Base-by-base conservation (phyloP, 2,329 filamentous ascomycete genomes). In the Raffaelea ambrosiae region DNA sequence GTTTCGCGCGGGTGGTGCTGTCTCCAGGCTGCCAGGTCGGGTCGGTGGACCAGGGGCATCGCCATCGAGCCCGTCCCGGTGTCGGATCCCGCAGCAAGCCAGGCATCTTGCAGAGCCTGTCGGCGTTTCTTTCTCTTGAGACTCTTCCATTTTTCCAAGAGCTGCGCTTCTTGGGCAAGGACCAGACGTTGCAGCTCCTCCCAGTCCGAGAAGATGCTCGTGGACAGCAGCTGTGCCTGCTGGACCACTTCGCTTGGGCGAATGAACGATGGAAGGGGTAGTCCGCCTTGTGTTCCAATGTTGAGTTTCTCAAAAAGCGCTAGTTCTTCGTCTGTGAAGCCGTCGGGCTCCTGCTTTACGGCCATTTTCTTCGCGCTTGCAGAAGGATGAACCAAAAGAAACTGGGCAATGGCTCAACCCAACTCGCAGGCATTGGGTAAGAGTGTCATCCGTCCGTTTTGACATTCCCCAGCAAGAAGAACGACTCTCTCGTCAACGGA, bases 181-280 rank as follows among this genome's bases (percentile, higher is more conserved):
- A 48, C 49, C 31, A 48, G 23, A 13, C 3, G 18, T 2, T 33
- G 11, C 3, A 51, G 43, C 10, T n/a, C 3, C 14, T 5, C 9
- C 46, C 48, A 54, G 36, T 48, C 45, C 16, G 23, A 16, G 20
- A 54, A 54, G 43, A 54, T 52, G 43, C 43, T 18, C 19, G 36
- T 46, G 9, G 52, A 40, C 29, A 54, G 21, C 2, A 33, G 41
- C 1, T 40, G 40, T 8, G 48, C 42, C 40, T 49, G 43, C 5
- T 43, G 23, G 20, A 46, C 43, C 4, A 50, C 52, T 22, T 54
- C 50, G 44, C 50, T 52, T 4, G 52, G 52, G 31, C 48, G 51
- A 40, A 54, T 52, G 43, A 54, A 54, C 16, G 41, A 43, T 5
- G 52, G 52, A 43, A 54, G 43, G 9, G 52, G 52, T 40, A 54